Base-by-base conservation (phyloP, 208 protist genomes). In the Wallacemonas sp. region DNA sequence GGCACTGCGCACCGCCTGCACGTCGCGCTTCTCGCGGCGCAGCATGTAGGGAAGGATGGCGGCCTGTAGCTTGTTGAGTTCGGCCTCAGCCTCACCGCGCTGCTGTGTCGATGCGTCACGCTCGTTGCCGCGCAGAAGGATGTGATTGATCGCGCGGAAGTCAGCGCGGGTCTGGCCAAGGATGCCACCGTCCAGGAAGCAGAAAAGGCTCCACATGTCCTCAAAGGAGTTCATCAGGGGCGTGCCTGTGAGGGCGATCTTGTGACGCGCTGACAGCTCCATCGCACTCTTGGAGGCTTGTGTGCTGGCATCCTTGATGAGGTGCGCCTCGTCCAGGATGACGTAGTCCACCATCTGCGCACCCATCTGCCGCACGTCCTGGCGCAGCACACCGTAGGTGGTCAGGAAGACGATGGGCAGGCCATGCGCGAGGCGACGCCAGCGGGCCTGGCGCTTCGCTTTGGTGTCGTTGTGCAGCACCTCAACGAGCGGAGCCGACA, bases 221-320 rank as follows among this genome's bases (percentile, higher is more conserved):
- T 85, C 76, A 63, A 95, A 93, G 23, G 72, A 73, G 74, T 95
- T 95, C 89, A 92, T 91, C 23, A 95, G 67, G 8, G 89, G 89
- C 12, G 89, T 95, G 36, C 89, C 89, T 2, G 89, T 92, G 36
- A 95, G 69, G 30, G 84, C 86, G 43, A 95, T 88, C 49, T 88
- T 87, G 70, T 95, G 86, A 2, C 80, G 74, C 2, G 89, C 76
- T 2, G 84, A 84, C 0, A 95, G 71, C 21, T 74, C 47, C 71
- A 87, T 46, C 26, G 83, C 84, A 17, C 70, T 80, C 62, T 89
- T 78, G 61, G 83, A 85, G 39, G 68, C 74, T 23, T 76, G 62
- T 39, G 86, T 92, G 48, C 41, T 75, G 17, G 80, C 49, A 41
- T 95, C 82, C 65, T 87, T 90, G 68, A 95, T 92, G 12, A 85